Conservation (phyloP, 2,329 filamentous ascomycete genomes). For the Lasiodiplodia theobromae region DNA sequence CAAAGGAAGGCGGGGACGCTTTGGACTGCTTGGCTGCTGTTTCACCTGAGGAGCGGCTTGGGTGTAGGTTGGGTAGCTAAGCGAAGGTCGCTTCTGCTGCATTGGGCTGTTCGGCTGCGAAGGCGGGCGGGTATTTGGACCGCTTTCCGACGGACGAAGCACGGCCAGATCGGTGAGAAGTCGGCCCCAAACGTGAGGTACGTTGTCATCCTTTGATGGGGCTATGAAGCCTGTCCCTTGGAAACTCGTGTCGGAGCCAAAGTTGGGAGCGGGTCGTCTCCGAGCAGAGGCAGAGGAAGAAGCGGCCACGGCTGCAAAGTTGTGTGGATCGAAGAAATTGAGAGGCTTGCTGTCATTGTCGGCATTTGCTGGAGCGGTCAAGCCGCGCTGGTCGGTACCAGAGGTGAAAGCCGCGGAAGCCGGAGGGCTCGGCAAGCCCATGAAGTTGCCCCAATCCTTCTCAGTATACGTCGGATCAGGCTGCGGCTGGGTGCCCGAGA, state of each 20-base stretch:
- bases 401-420: constrained; percentile 27
- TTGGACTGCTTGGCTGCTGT: constrained; percentile 16
- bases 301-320: background rate
- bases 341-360: constrained; percentile 1
- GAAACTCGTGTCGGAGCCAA: constrained; percentile 29
- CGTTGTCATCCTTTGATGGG: constrained; percentile 35
- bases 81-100: constrained; percentile 9
- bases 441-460: constrained; percentile 10
- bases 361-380: constrained; percentile 4
- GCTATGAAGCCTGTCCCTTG: constrained; percentile 27
- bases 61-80: background rate
- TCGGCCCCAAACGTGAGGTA: constrained; percentile 37
- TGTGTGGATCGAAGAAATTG: constrained; percentile 20
- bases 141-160: constrained; percentile 2
- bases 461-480: constrained; percentile 17
- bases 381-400: constrained; percentile 5
- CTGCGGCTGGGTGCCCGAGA: constrained; percentile 26
- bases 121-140: constrained; percentile 10
- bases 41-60: constrained; percentile 8
- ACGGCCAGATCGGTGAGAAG: constrained; percentile 34
- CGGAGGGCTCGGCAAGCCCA: constrained; percentile 28
- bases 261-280: constrained; percentile 5
- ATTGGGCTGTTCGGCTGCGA: constrained; percentile 26
- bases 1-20: background rate
- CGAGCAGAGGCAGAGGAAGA: constrained; percentile 5